phyloP scores from a whole-genome alignment of 768 basidiomycete species.

The Termitomyces sp. region DNA sequence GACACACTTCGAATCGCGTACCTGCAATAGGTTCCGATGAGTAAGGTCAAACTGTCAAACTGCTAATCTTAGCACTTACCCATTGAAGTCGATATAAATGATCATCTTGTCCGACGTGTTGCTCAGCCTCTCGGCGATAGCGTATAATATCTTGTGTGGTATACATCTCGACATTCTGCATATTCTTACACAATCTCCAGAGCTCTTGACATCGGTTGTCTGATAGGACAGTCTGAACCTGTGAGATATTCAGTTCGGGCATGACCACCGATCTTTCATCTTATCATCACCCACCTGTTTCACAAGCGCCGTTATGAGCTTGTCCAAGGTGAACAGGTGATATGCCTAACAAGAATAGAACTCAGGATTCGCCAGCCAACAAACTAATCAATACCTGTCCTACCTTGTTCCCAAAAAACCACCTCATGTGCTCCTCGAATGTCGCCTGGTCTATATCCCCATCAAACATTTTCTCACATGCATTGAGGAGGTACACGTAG shows the following conservation, averaged over 20 bases:
- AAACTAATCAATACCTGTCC: slow-evolving; percentile 13
- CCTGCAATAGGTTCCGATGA: slow-evolving; percentile 32
- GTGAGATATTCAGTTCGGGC: not conserved
- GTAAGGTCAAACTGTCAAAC: slow-evolving; percentile 3
- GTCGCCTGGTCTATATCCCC: slow-evolving; percentile 86
- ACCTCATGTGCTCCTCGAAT: slow-evolving; percentile 94
- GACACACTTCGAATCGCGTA: slow-evolving; percentile 47
- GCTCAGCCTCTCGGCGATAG: slow-evolving; percentile 78
- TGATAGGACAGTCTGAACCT: slow-evolving; percentile 83
- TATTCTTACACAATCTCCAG: slow-evolving; percentile 63
- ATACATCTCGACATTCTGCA: slow-evolving; percentile 32
- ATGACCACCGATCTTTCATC: not conserved
- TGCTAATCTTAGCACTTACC: slow-evolving; percentile 41
- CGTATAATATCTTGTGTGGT: slow-evolving; percentile 64
- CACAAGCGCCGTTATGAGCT: slow-evolving; percentile 80
- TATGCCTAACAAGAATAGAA: slow-evolving; percentile 62
- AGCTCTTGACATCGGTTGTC: slow-evolving; percentile 88
- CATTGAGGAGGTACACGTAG: slow-evolving; percentile 84
- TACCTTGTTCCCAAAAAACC: slow-evolving; percentile 89
- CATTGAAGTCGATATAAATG: slow-evolving; percentile 76
- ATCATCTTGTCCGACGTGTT: slow-evolving; percentile 67
- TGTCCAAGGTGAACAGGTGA: slow-evolving; percentile 90
- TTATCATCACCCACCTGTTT: slow-evolving; percentile 63
- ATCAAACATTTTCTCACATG: slow-evolving; percentile 92
- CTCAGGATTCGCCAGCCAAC: slow-evolving; percentile 3